Percentiles rank a stretch among this genome's conserved stretches.
Evolutionary conservation across 2,329 filamentous ascomycete genomes (phyloP).

Genomic region (Sporothrix variecibatus): DNA sequence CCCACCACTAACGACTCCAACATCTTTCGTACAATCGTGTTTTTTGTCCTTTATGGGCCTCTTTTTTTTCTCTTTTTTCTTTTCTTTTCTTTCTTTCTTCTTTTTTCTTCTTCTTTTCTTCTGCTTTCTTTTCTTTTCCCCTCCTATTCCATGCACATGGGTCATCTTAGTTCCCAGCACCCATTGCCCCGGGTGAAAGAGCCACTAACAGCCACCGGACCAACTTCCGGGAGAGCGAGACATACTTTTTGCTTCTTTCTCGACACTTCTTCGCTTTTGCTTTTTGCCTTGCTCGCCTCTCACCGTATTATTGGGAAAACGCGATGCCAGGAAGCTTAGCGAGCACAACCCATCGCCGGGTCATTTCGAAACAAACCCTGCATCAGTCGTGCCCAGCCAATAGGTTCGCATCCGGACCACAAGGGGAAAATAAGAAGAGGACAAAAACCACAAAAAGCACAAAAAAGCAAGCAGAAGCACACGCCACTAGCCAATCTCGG

Average conservation of each 20-base stretch:
- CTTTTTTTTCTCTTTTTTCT: neutral
- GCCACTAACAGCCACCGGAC: neutral
- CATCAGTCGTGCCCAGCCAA: neutral
- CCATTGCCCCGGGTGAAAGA: neutral
- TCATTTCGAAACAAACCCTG: neutral
- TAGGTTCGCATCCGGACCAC: constrained; percentile 10
- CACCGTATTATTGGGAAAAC: neutral
- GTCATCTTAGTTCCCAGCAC: neutral
- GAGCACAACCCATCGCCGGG: neutral
- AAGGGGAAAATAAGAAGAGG: neutral
- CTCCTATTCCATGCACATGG: neutral
- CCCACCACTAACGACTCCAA: neutral
- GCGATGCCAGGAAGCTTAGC: neutral
- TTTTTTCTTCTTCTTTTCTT: neutral
- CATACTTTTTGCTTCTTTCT: neutral
- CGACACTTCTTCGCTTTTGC: neutral
- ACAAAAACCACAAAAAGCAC: neutral
- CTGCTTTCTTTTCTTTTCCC: constrained; percentile 9
- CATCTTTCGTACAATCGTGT: neutral
- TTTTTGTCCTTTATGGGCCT: neutral
- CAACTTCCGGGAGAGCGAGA: neutral
- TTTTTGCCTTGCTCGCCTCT: neutral
- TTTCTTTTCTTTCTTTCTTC: constrained; percentile 11
- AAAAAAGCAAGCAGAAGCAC: neutral
- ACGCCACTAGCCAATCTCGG: neutral